Evolutionary conservation across 202 grass and related monocot species (phyloP).

Genomic region (Tripidium arundinaceum): DNA sequence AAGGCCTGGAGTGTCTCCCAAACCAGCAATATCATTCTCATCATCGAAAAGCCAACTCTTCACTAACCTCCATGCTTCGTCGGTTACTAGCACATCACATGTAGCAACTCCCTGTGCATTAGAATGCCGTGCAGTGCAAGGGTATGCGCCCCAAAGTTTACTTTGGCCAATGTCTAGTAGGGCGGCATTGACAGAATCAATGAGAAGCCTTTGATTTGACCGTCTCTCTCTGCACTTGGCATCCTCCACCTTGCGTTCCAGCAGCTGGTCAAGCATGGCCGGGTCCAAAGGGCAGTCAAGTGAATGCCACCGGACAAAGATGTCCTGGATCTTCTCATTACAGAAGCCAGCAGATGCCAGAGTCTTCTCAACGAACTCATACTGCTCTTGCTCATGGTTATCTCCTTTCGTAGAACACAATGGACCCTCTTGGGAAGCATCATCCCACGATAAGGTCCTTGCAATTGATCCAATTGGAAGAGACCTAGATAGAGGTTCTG

Average conservation of each 20-base stretch:
- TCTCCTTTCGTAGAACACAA: constrained; percentile 24
- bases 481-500: constrained; percentile 80
- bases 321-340: constrained; percentile 17
- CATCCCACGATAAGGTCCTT: constrained; percentile 74
- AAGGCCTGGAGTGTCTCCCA: constrained; percentile 34
- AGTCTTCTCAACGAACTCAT: constrained; percentile 57
- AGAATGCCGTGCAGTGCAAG: constrained; percentile 33
- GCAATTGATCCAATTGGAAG: constrained; percentile 77
- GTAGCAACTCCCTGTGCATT: constrained; percentile 3
- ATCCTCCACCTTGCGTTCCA: constrained; percentile 70
- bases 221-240: constrained; percentile 73
- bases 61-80: constrained; percentile 59
- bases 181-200: constrained; percentile 76
- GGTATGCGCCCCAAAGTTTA: constrained; percentile 51
- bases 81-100: constrained; percentile 30
- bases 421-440: constrained; percentile 38
- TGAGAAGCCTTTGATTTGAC: constrained; percentile 69
- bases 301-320: constrained; percentile 64
- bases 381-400: constrained; percentile 47
- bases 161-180: constrained; percentile 61
- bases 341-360: constrained; percentile 49
- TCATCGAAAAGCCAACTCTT: constrained; percentile 57
- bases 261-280: constrained; percentile 50
- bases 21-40: constrained; percentile 11
- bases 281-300: constrained; percentile 61